Conservation (phyloP, 2,329 filamentous ascomycete species). For the Aplosporella prunicola region DNA sequence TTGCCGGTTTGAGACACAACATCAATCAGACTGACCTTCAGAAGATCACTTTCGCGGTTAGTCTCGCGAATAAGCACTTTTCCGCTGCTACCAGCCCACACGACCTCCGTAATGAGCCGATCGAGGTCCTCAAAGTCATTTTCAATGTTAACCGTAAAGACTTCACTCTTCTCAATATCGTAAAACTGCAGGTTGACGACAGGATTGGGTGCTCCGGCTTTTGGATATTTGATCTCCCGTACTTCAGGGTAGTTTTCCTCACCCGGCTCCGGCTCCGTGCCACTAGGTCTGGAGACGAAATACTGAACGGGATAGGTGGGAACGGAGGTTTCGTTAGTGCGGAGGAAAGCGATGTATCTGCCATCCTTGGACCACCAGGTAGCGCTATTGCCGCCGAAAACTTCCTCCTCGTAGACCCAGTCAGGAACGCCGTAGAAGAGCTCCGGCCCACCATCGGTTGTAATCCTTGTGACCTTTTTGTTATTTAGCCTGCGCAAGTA, state of each 20-base stretch:
- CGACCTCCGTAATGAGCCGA: constrained; percentile 81
- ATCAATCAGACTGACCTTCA: constrained; percentile 81
- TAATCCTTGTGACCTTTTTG: constrained; percentile 60
- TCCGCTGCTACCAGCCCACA: constrained; percentile 74
- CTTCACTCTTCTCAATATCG: constrained; percentile 65
- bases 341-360: constrained; percentile 79
- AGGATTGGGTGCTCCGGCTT: constrained; percentile 88
- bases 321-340: constrained; percentile 86
- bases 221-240: constrained; percentile 91
- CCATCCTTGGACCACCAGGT: constrained; percentile 96
- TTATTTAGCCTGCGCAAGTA: constrained; percentile 62
- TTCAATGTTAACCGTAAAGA: constrained; percentile 69
- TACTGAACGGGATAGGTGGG: constrained; percentile 91
- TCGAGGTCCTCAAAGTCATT: constrained; percentile 72
- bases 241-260: constrained; percentile 88
- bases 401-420: constrained; percentile 92
- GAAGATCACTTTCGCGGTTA: constrained; percentile 85
- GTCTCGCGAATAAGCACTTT: constrained; percentile 85
- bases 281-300: constrained; percentile 79
- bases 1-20: constrained; percentile 63
- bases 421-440: constrained; percentile 95
- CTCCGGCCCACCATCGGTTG: constrained; percentile 74
- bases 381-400: constrained; percentile 67
- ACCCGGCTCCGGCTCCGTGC: constrained; percentile 54
- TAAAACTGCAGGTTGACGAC: constrained; percentile 83